phyloP scores from a whole-genome alignment of 305 asterid species.

The Petunia hybrid region DNA sequence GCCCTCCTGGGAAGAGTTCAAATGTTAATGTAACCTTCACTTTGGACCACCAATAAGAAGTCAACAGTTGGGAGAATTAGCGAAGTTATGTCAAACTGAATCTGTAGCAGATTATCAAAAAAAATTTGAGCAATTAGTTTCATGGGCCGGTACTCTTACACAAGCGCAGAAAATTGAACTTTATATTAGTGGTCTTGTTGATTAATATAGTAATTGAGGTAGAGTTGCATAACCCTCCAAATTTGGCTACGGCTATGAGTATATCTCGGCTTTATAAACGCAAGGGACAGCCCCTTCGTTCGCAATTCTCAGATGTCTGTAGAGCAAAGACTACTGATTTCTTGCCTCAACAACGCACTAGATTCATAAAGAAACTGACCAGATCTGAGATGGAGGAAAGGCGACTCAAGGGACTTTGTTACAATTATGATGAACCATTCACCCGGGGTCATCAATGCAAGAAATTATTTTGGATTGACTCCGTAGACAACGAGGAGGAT shows the following conservation, averaged over 20 bases:
- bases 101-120: background rate
- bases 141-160: too few species aligned
- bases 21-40: background rate
- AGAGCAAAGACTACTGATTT: background rate
- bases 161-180: too few species aligned
- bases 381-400: slow-evolving; percentile 1
- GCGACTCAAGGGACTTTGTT: background rate
- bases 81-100: background rate
- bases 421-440: background rate
- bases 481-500: background rate
- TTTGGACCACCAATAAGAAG: background rate
- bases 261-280: background rate
- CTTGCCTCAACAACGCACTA: background rate
- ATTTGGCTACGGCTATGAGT: background rate
- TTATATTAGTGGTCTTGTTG: too few species aligned
- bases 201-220: background rate
- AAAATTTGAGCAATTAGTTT: background rate
- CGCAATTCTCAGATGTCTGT: background rate
- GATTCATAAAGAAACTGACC: background rate
- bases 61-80: background rate
- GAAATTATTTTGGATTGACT: background rate
- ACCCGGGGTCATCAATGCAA: background rate
- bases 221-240: background rate
- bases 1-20: background rate
- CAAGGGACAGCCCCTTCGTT: slow-evolving; percentile 1